Evolutionary conservation across 768 basidiomycete genomes (phyloP).

Genomic region (Galerina sulciceps): DNA sequence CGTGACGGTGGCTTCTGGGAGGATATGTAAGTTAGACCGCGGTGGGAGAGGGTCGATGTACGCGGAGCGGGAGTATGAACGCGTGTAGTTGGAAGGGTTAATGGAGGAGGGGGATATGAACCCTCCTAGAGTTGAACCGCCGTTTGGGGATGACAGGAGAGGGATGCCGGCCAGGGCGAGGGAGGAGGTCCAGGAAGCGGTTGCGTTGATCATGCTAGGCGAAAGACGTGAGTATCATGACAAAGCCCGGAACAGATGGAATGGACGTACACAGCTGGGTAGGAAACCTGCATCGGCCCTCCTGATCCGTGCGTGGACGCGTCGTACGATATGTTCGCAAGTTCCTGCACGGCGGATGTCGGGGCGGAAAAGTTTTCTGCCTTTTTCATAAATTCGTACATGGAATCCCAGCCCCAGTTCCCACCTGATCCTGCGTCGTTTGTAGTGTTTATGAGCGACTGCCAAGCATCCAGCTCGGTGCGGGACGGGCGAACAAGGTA

Average conservation of each 20-base stretch:
- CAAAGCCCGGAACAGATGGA: too few species aligned
- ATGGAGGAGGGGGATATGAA: conserved; percentile 63
- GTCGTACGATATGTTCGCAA: conserved; percentile 48
- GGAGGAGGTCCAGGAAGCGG: conserved; percentile 61
- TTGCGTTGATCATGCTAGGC: conserved; percentile 47
- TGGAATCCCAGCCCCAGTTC: conserved; percentile 49
- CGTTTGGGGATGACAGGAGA: conserved; percentile 43
- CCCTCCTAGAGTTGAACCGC: conserved; percentile 51
- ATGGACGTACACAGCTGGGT: conserved; percentile 50
- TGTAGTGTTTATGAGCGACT: conserved; percentile 36
- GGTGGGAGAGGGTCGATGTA: conserved; percentile 67
- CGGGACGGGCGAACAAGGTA: conserved; percentile 56
- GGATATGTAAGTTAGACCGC: conserved; percentile 59
- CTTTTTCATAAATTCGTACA: conserved; percentile 51
- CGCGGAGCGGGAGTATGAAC: conserved; percentile 66
- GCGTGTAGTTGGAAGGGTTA: conserved; percentile 65
- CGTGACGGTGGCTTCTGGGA: conserved; percentile 59
- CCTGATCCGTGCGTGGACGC: conserved; percentile 48
- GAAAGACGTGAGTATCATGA: background rate
- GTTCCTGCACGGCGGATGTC: conserved; percentile 33
- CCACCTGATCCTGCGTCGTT: conserved; percentile 22
- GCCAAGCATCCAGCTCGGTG: conserved; percentile 52
- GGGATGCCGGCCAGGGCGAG: conserved; percentile 49
- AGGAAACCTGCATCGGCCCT: conserved; percentile 48
- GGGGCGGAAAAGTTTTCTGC: conserved; percentile 63